These are phyloP conservation scores for Panaeolus cyanescens DNA, from an alignment of 768 basidiomycete species.

Conservation along the genomic window DNA sequence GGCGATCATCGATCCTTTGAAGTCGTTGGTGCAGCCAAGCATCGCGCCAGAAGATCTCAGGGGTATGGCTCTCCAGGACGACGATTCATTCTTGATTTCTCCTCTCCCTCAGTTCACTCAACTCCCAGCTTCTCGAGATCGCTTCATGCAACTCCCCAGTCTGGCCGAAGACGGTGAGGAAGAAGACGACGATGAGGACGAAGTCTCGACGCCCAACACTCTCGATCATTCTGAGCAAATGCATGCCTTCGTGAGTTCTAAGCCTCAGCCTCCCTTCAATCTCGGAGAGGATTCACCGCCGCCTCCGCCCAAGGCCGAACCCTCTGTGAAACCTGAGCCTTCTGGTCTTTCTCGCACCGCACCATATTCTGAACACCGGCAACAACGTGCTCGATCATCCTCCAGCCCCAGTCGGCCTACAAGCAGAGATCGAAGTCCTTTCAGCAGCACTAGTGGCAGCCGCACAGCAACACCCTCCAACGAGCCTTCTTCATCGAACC, in stretches of 20 bases:
- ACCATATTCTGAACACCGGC: slow-evolving; percentile 18
- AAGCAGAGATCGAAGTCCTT: slow-evolving; percentile 24
- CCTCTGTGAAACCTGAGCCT: slow-evolving; percentile 9
- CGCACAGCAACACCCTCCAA: slow-evolving; percentile 20
- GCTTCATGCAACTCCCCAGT: slow-evolving; percentile 37
- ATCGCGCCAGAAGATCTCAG: slow-evolving; percentile 24
- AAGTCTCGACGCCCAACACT: slow-evolving; percentile 22
- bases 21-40: not conserved
- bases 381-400: slow-evolving; percentile 27
- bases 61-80: slow-evolving; percentile 33
- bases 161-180: slow-evolving; percentile 30
- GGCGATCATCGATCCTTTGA: slow-evolving; percentile 4
- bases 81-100: slow-evolving; percentile 39
- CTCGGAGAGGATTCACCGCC: slow-evolving; percentile 3
- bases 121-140: slow-evolving; percentile 30
- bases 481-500: slow-evolving; percentile 14
- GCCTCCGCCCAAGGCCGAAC: slow-evolving; percentile 1
- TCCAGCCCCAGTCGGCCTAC: slow-evolving; percentile 26
- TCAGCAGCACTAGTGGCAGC: slow-evolving; percentile 13
- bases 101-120: slow-evolving; percentile 44
- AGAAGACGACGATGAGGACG: slow-evolving; percentile 23
- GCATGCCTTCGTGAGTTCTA: slow-evolving; percentile 5
- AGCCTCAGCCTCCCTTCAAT: slow-evolving; percentile 10
- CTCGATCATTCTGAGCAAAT: not conserved
- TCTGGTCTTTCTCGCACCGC: slow-evolving; percentile 24